Conservation (phyloP, 345 rosid genomes). For the Erodium maritimum region DNA sequence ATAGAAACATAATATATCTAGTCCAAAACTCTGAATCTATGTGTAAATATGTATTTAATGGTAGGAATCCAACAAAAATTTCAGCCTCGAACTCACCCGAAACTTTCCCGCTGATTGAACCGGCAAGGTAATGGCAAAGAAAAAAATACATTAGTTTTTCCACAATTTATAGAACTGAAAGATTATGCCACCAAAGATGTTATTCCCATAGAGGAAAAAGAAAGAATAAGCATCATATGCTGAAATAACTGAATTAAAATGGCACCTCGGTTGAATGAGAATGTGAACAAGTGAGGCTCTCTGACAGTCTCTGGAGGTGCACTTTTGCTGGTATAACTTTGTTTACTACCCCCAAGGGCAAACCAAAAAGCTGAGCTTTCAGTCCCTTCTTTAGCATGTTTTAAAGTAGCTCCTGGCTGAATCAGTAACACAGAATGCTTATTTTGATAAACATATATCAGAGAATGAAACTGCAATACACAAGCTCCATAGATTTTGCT, state of each 20-base stretch:
- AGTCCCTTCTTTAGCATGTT: slow-evolving; percentile 94
- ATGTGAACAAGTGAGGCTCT: slow-evolving; percentile 82
- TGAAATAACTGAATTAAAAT: not conserved
- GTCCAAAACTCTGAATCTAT: not conserved
- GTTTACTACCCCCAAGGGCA: slow-evolving; percentile 98
- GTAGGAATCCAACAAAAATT: slow-evolving; percentile 10
- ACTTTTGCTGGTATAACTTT: slow-evolving; percentile 68
- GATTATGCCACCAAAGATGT: not conserved
- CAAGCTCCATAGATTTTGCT: not conserved
- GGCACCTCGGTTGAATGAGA: slow-evolving; percentile 57
- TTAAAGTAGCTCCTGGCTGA: slow-evolving; percentile 80
- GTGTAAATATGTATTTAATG: slow-evolving; percentile 11
- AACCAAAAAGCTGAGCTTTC: slow-evolving; percentile 94
- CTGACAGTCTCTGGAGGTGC: slow-evolving; percentile 47
- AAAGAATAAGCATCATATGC: not conserved
- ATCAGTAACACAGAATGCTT: slow-evolving; percentile 13
- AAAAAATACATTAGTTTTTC: slow-evolving; percentile 26
- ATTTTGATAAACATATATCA: not conserved
- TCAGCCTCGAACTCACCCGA: slow-evolving; percentile 54
- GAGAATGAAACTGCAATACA: not conserved
- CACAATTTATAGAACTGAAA: not conserved
- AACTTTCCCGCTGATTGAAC: slow-evolving; percentile 59
- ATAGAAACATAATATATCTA: not conserved
- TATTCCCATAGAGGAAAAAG: not conserved
- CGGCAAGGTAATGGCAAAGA: slow-evolving; percentile 16